Conservation (phyloP, 768 basidiomycete genomes). For the Serendipita sp. region DNA sequence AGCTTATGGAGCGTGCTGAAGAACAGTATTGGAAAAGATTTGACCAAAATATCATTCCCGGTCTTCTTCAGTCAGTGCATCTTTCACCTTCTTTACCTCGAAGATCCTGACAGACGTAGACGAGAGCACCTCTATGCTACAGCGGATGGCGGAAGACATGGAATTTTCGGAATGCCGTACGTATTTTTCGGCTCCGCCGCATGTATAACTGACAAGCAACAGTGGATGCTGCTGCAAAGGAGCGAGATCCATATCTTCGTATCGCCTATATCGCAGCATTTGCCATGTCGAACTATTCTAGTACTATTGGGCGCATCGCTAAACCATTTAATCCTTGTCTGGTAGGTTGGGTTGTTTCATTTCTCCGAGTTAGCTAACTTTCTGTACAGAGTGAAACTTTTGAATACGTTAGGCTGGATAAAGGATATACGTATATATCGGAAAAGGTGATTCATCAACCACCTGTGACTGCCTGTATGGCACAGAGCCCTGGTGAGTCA, state of each 20-base stretch:
- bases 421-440: constrained; percentile 80
- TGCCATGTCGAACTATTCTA: constrained; percentile 96
- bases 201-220: neutral
- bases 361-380: neutral
- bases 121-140: constrained; percentile 81
- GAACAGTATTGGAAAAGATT: constrained; percentile 87
- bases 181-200: constrained; percentile 21
- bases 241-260: constrained; percentile 61
- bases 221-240: constrained; percentile 76
- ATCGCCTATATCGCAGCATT: constrained; percentile 92
- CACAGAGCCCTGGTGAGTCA: constrained; percentile 46
- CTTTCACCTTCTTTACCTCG: no score
- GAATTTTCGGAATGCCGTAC: constrained; percentile 84
- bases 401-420: constrained; percentile 78
- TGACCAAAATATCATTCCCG: constrained; percentile 90
- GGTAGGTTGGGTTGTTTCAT: constrained; percentile 16
- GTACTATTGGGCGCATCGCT: constrained; percentile 89
- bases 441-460: constrained; percentile 98
- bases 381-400: constrained; percentile 67
- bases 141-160: constrained; percentile 98
- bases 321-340: constrained; percentile 97
- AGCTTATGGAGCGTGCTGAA: constrained; percentile 93
- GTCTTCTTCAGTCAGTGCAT: constrained; percentile 67
- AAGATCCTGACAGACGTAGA: constrained; percentile 10
- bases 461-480: constrained; percentile 91